Percentiles rank a stretch among this genome's conserved stretches.
Evolutionary conservation across 2,329 filamentous ascomycete genomes (phyloP).

Genomic region (Aureobasidium leucospermi): DNA sequence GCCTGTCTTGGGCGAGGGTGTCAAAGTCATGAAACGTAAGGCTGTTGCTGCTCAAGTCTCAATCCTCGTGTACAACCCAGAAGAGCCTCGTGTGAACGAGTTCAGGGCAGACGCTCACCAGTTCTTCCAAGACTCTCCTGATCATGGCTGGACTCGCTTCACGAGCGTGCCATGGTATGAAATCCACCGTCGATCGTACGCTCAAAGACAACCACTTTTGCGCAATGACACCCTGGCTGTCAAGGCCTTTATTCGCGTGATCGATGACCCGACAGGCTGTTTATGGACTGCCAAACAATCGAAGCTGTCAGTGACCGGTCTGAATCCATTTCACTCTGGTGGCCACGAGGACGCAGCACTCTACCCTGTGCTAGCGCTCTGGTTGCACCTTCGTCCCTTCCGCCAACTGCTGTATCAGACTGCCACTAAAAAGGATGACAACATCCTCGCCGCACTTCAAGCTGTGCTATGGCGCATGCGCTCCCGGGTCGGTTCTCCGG

Average conservation of each 20-base stretch:
- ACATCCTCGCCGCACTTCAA: background rate
- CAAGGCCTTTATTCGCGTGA: constrained; percentile 53
- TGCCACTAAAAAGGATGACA: background rate
- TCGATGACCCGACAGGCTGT: constrained; percentile 53
- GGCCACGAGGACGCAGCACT: background rate
- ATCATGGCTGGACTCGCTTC: constrained; percentile 60
- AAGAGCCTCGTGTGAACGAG: constrained; percentile 52
- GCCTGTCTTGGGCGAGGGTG: constrained; percentile 20
- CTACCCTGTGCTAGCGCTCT: constrained; percentile 47
- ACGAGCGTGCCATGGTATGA: constrained; percentile 49
- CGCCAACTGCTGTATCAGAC: constrained; percentile 47
- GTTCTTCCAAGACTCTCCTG: constrained; percentile 50
- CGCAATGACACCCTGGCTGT: constrained; percentile 56
- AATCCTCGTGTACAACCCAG: constrained; percentile 56
- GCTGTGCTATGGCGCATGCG: constrained; percentile 9
- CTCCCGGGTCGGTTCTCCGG: background rate
- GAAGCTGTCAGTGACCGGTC: constrained; percentile 49
- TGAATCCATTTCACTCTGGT: constrained; percentile 37
- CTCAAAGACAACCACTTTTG: constrained; percentile 52
- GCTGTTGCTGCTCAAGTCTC: constrained; percentile 52
- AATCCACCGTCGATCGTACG: constrained; percentile 49
- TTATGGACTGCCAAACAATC: constrained; percentile 46
- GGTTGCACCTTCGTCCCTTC: constrained; percentile 54
- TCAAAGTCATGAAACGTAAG: constrained; percentile 31
- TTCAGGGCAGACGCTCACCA: constrained; percentile 51